Percentiles rank a stretch among this genome's conserved stretches.
These are phyloP conservation scores for Phallus indusiatus DNA, from an alignment of 768 basidiomycete genomes.

Conservation along the genomic window DNA sequence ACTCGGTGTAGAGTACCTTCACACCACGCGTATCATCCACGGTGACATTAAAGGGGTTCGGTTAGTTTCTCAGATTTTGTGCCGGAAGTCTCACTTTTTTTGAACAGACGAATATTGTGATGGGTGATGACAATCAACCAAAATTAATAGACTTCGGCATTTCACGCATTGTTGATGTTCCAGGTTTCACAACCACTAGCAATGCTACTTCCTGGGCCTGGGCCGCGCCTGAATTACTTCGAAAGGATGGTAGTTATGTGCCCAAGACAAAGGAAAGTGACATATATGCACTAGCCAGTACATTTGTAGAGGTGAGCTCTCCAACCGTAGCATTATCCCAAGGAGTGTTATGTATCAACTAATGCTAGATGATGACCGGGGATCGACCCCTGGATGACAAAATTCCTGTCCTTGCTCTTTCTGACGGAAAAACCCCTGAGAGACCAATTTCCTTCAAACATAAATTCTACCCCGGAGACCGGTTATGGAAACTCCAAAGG, in stretches of 20 bases:
- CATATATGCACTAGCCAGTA: background rate
- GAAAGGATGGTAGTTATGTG: background rate
- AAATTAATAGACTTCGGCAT: background rate
- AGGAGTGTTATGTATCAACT: too few relatives aligned
- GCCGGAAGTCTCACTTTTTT: background rate
- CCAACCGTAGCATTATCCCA: too few relatives aligned
- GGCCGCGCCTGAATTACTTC: background rate
- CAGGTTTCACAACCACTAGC: background rate
- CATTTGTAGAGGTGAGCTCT: background rate
- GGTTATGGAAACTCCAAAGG: background rate
- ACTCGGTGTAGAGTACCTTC: conserved; percentile 15
- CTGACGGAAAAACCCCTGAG: background rate
- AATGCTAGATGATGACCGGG: conserved; percentile 1
- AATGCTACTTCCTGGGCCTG: background rate
- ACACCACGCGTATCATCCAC: conserved; percentile 13
- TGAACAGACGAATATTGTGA: background rate
- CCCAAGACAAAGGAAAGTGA: conserved; percentile 1
- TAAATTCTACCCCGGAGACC: background rate
- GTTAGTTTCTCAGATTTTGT: background rate
- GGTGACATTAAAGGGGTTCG: conserved; percentile 18
- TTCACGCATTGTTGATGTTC: background rate
- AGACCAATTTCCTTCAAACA: background rate
- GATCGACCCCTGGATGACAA: background rate
- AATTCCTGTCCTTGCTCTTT: background rate
- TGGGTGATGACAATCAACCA: background rate